phyloP scores from a whole-genome alignment of 2,329 filamentous ascomycete species.

The Cytospora paraplurivora region DNA sequence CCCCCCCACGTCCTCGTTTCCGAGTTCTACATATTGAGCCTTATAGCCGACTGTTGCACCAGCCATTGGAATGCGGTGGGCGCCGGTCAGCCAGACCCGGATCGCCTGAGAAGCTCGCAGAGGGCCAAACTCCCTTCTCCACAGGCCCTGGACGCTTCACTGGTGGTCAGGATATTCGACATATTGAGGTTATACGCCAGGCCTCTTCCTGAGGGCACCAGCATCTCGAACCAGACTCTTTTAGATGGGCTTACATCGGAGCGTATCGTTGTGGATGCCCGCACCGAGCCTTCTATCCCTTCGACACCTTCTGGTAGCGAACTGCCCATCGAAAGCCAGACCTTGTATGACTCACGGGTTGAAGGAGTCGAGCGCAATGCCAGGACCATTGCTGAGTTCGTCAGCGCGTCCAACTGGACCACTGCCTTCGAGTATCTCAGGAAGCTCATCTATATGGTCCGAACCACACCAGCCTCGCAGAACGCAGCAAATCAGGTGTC shows the following conservation, averaged over 20 bases:
- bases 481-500: constrained; percentile 42
- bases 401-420: constrained; percentile 66
- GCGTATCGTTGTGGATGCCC: constrained; percentile 39
- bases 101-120: constrained; percentile 21
- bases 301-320: constrained; percentile 35
- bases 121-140: constrained; percentile 37
- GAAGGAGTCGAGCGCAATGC: constrained; percentile 56
- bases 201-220: constrained; percentile 59
- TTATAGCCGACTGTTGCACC: constrained; percentile 66
- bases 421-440: constrained; percentile 61
- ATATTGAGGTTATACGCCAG: constrained; percentile 58
- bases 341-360: constrained; percentile 40
- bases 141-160: constrained; percentile 49
- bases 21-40: constrained; percentile 64
- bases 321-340: constrained; percentile 40
- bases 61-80: constrained; percentile 56
- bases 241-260: constrained; percentile 53
- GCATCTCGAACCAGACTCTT: constrained; percentile 58
- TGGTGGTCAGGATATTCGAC: constrained; percentile 59
- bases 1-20: constrained; percentile 64
- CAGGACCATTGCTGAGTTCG: constrained; percentile 62
- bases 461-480: constrained; percentile 47
- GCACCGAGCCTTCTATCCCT: constrained; percentile 34
- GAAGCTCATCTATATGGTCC: constrained; percentile 53
- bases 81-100: constrained; percentile 16